Evolutionary conservation across 345 rosid species (phyloP).

Genomic region (Eucalyptus sp.): DNA sequence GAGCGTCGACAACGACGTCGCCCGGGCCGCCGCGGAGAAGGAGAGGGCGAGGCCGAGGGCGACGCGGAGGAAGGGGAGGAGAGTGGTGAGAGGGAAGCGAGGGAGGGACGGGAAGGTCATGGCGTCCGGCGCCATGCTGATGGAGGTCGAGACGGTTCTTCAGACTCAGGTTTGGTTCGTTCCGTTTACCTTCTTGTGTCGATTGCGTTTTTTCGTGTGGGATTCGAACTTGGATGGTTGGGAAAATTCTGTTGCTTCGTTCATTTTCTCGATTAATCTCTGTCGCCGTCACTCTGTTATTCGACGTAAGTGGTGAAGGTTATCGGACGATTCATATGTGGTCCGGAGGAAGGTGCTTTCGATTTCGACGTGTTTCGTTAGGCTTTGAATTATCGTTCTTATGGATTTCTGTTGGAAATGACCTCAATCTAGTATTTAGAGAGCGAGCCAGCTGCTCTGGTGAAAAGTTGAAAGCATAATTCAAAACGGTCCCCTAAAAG

Average conservation of each 20-base stretch:
- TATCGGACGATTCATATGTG: background rate
- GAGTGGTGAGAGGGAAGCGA: slow-evolving; percentile 25
- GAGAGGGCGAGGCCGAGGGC: slow-evolving; percentile 2
- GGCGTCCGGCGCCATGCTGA: slow-evolving; percentile 63
- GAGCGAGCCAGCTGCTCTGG: background rate
- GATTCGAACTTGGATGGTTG: background rate
- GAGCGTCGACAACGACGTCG: slow-evolving; percentile 75
- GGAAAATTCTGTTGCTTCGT: background rate
- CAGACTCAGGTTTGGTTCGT: slow-evolving; percentile 60
- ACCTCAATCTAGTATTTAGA: background rate
- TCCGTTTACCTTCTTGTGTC: background rate
- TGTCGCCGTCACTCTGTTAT: background rate
- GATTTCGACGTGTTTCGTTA: background rate
- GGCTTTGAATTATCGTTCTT: background rate
- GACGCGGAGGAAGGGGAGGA: slow-evolving; percentile 26
- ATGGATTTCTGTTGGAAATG: background rate
- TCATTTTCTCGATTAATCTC: background rate
- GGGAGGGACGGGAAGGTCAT: slow-evolving; percentile 22
- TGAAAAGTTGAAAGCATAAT: background rate
- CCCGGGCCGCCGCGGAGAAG: slow-evolving; percentile 13
- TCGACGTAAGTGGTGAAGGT: background rate
- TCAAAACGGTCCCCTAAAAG: background rate
- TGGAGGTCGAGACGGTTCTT: slow-evolving; percentile 73
- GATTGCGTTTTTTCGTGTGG: background rate
- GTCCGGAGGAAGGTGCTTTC: background rate